Evolutionary conservation across 2,329 filamentous ascomycete species (phyloP), one percentile per base, ranked within the genome.

Genomic region (Epicoccum nigrum): DNA sequence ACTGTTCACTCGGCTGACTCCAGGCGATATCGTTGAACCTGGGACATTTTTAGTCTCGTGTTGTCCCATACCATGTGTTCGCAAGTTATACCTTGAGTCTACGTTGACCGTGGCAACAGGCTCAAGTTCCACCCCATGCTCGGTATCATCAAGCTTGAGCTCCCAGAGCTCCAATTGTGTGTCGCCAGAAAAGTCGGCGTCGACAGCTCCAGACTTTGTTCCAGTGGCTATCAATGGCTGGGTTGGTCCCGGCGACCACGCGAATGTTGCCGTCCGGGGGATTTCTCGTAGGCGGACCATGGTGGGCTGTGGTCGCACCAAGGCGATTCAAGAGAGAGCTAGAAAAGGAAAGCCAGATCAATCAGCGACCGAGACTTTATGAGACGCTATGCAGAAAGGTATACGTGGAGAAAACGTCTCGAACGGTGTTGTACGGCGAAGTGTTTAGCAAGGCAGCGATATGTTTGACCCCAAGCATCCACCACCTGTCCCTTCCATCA

Each of bases 221-320:
- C 94, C 94, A 21, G 94, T 99, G 54, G 91, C 93, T 59, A 99
- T 81, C 63, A 96, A 81, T 65, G 93, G 92, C 63, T 87, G 85
- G 31, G 84, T 83, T 42, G 90, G 79, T 64, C 87, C 89, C 20
- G 92, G 89, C 63, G 91, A 96, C 93, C 94, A 99, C 70, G 94
- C 91, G 76, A 99, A 99, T 68, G 93, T 89, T 75, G 93, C 94
- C 69, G 94, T 99, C 77, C 94, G 86, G 74, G 92, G 90, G 71
- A 99, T 95, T 81, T 97, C 92, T 82, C 93, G 86, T 76, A 97
- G 83, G 79, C 92, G 90, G 77, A 97, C 93, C 94, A 99, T 99
- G 75, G 65, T 77, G 74, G 67, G 67, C 59, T 57, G 60, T 54
- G 61, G 63, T 63, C 59, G 64, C 65, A 63, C 65, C 64, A 54